Conservation (phyloP, 768 basidiomycete species). For the Panaeolus cyanescens region DNA sequence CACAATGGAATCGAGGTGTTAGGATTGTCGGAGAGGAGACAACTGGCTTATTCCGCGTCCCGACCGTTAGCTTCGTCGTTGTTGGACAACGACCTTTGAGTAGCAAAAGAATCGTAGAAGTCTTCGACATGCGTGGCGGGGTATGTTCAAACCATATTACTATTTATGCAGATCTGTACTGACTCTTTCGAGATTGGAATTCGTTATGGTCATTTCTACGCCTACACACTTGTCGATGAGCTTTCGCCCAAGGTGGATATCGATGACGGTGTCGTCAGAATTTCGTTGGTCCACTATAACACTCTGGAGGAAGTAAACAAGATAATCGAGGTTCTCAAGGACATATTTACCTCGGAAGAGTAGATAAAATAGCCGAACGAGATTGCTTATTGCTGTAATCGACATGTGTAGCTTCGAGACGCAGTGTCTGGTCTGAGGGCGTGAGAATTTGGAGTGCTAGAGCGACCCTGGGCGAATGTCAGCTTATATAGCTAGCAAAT, state of each 20-base stretch:
- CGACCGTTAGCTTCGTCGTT: constrained; percentile 75
- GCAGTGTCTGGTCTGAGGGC: too few species aligned
- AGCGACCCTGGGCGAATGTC: too few species aligned
- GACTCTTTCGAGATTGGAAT: constrained; percentile 61
- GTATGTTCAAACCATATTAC: constrained; percentile 42
- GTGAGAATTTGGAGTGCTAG: too few species aligned
- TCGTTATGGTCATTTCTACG: constrained; percentile 79
- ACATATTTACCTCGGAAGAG: constrained; percentile 38
- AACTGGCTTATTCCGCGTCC: constrained; percentile 46
- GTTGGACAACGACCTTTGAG: constrained; percentile 53
- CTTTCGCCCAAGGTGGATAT: constrained; percentile 58
- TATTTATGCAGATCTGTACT: too few species aligned
- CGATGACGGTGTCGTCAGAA: constrained; percentile 69
- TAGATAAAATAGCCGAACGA: too few species aligned
- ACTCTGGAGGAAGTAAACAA: constrained; percentile 68
- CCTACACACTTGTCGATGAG: constrained; percentile 58
- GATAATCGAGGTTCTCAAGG: constrained; percentile 58
- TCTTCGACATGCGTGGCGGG: constrained; percentile 63
- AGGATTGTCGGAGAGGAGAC: constrained; percentile 65
- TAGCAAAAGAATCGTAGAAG: constrained; percentile 64
- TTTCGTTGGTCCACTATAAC: constrained; percentile 81
- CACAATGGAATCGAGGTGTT: constrained; percentile 59
- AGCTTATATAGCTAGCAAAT: too few species aligned
- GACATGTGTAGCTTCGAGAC: too few species aligned
- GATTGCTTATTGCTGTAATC: too few species aligned